Evolutionary conservation across 345 rosid genomes (phyloP), one percentile per base, ranked within the genome.

Genomic region (Turritis glabra): DNA sequence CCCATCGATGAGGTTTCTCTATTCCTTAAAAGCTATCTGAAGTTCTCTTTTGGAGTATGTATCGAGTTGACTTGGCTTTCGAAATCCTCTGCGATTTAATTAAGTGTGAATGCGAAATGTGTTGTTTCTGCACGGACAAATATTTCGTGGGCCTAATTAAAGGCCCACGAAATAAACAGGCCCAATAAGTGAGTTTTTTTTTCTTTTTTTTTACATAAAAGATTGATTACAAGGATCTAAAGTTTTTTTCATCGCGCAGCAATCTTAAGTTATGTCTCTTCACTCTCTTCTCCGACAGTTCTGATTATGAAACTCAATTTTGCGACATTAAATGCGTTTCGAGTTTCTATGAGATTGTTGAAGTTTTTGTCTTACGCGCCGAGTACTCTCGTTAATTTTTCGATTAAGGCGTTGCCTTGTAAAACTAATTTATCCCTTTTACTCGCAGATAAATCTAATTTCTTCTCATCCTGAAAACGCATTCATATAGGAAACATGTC

Each of bases 401-500:
- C 17, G 27, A 46, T 63, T 11, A 4, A 63, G 26, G 26, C 44
- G 11, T 43, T 25, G 37, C 1, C 29, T 63, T 27, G 17, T 64
- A 55, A 64, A 14, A 44, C 25, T 64, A 29, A 64, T 46, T 25
- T 63, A 15, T 21, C 37, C 27, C 53, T 21, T n/a, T 64, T 18
- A 4, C 23, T 46, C 29, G 70, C 46, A 65, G 70, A 47, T 47
- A 3, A 30, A 47, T 47, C 23, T 19, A 47, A 14, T 54, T 54
- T 40, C 5, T 25, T 10, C 26, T n/a, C 41, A 23, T 53, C 61
- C 33, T 10, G 11, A 21, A 23, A 4, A 10, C 60, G 72, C 37
- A 15, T 26, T 54, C 52, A 37, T 4, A 69, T 40, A 27, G 13
- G 21, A 51, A 18, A 38, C 29, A 69, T 69, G 73, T 54, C 52